phyloP scores from a whole-genome alignment of 371 early-diverging fungal genomes.

The Mortierella sp. region DNA sequence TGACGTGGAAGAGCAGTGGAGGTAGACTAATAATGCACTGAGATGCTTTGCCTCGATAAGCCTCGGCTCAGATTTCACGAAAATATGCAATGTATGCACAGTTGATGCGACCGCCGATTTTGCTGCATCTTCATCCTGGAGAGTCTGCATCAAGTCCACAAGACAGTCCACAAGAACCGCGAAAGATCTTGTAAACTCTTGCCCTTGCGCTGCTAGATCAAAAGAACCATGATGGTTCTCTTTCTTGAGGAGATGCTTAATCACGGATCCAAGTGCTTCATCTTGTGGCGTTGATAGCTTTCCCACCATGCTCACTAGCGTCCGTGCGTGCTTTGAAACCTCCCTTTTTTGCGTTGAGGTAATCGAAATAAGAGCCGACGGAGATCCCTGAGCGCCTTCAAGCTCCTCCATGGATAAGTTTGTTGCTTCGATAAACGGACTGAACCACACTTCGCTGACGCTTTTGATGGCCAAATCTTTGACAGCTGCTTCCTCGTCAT shows the following conservation, averaged over 20 bases:
- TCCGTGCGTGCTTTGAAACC: slow-evolving; percentile 57
- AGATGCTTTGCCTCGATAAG: slow-evolving; percentile 44
- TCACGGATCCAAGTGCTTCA: slow-evolving; percentile 39
- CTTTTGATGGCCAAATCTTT: slow-evolving; percentile 76
- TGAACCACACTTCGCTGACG: slow-evolving; percentile 81
- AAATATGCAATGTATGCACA: slow-evolving; percentile 40
- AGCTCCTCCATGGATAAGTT: slow-evolving; percentile 20
- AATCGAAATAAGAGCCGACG: slow-evolving; percentile 34
- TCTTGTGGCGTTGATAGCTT: slow-evolving; percentile 36
- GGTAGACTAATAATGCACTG: slow-evolving; percentile 23
- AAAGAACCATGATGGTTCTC: slow-evolving; percentile 26
- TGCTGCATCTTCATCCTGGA: slow-evolving; percentile 64
- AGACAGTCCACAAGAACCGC: slow-evolving; percentile 78
- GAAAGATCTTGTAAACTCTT: slow-evolving; percentile 61
- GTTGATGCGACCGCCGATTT: slow-evolving; percentile 50
- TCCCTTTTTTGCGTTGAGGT: slow-evolving; percentile 60
- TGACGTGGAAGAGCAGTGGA: slow-evolving; percentile 33
- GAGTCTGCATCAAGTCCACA: slow-evolving; percentile 68
- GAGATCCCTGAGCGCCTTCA: slow-evolving; percentile 54
- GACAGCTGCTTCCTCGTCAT: slow-evolving; percentile 85
- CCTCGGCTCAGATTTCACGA: slow-evolving; percentile 36
- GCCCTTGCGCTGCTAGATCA: slow-evolving; percentile 1
- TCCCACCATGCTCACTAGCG: slow-evolving; percentile 65
- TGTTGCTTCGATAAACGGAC: slow-evolving; percentile 61
- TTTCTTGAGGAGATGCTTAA: slow-evolving; percentile 45